phyloP scores from a whole-genome alignment of 2,329 filamentous ascomycete genomes.

The Catunica adiposa region DNA sequence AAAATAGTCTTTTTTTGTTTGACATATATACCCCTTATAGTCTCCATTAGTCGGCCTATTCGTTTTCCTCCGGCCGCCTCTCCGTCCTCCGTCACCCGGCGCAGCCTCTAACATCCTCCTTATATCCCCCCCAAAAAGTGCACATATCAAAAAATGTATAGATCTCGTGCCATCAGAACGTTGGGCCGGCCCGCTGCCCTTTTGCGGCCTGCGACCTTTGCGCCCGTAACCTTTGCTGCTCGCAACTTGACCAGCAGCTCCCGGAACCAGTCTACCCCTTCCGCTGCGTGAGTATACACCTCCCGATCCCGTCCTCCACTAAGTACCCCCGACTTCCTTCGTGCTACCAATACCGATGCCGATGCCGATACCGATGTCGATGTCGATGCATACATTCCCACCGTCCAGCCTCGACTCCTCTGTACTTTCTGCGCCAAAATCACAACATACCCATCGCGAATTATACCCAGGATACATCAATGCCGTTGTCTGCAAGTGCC shows the following conservation, averaged over 20 bases:
- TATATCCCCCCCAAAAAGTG: background rate
- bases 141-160: constrained; percentile 10
- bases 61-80: background rate
- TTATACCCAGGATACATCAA: background rate
- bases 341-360: background rate
- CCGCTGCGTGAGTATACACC: constrained; percentile 5
- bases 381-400: background rate
- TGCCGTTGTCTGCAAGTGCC: background rate
- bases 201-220: constrained; percentile 11
- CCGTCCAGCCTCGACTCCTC: background rate
- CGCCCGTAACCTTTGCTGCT: constrained; percentile 14
- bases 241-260: constrained; percentile 9
- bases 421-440: too few species aligned
- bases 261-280: constrained; percentile 16
- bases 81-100: background rate
- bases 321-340: constrained; percentile 15
- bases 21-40: background rate
- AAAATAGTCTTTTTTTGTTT: background rate
- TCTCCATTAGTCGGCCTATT: background rate
- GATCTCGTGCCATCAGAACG: constrained; percentile 13
- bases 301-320: constrained; percentile 17
- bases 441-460: too few species aligned
- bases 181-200: constrained; percentile 10
- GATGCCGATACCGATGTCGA: background rate
- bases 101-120: too few species aligned